phyloP scores from a whole-genome alignment of 2,329 filamentous ascomycete genomes.

The Sclerotinia glacialis region DNA sequence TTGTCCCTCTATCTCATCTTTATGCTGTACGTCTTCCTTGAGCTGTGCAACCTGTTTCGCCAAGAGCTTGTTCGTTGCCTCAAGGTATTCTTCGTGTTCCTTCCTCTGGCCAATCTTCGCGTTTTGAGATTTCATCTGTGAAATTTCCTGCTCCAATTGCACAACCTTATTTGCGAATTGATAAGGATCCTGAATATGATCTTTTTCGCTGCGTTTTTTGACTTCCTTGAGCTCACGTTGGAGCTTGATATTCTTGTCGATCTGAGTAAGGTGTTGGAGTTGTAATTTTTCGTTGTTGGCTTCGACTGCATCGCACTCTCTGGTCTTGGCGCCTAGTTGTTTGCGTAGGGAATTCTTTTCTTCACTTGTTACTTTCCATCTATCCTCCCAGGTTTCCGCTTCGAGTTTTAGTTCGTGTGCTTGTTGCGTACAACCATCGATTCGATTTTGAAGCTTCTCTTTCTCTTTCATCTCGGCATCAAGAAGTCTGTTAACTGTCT shows the following conservation, averaged over 20 bases:
- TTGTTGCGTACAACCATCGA: not conserved
- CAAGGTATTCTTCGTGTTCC: not conserved
- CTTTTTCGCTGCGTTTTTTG: too few species aligned
- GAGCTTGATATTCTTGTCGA: not conserved
- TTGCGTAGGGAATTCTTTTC: not conserved
- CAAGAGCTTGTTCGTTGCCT: not conserved
- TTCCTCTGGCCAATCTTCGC: rapidly evolving
- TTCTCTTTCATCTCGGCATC: not conserved
- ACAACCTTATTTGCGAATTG: not conserved
- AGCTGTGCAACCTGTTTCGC: not conserved
- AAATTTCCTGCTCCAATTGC: not conserved
- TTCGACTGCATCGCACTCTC: too few species aligned
- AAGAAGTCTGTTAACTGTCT: not conserved
- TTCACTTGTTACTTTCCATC: not conserved
- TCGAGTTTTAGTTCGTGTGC: not conserved
- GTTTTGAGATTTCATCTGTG: too few species aligned
- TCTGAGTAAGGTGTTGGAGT: not conserved
- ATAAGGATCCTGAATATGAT: not conserved
- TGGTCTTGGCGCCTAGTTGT: not conserved
- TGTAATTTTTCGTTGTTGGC: not conserved
- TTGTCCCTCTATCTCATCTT: not conserved
- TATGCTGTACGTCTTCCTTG: not conserved
- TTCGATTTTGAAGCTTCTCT: not conserved
- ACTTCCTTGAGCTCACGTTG: not conserved
- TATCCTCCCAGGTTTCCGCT: not conserved